Base-by-base conservation (phyloP, 148 eudicot genomes). In the Camellia granthamiana region DNA sequence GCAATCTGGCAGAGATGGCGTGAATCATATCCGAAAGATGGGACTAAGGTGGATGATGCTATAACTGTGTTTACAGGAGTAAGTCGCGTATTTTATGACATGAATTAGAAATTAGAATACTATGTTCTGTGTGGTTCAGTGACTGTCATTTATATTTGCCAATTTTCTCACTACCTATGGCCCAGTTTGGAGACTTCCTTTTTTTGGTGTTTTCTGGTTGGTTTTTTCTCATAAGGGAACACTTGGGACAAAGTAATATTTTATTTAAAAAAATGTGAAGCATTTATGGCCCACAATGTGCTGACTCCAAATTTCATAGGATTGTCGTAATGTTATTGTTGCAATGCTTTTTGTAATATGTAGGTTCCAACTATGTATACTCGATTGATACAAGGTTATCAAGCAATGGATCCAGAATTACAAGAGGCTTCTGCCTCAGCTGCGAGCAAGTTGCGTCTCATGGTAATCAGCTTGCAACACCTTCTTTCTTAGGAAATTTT, bases 1-100 rank as follows among this genome's bases (percentile, higher is more conserved):
- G 98, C 98, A 84, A 91, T 96, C 86, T 96, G 99, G 99, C 93
- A 96, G 84, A 93, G 94, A 88, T 96, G 97, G 98, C 90, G 99
- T 68, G 95, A 96, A 79, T 93, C 99, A 42, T 93, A 96, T 80
- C 94, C 97, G 78, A 80, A 76, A 21, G 98, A 93, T 81, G 90
- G 89, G 78, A 77, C 87, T 3, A 87, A 85, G 84, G 84, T 70
- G 52, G 89, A 88, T 77, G 82, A 83, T 86, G 95, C 99, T 15
- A 66, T 92, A 67, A 93, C 99, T 82, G 98, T 91, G 46, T 96
- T 96, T 79, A 93, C 99, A 7, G 99, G 99, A 75, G 99, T 96
- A 90, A 87, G 93, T 87, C 71, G 52, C 10, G 19, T 56, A 18
- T 47, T 56, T 55, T 30, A 30, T 30, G 38, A 1, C 38, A 30